phyloP scores from a whole-genome alignment of 2,329 filamentous ascomycete genomes.

The Whalleya microplaca region DNA sequence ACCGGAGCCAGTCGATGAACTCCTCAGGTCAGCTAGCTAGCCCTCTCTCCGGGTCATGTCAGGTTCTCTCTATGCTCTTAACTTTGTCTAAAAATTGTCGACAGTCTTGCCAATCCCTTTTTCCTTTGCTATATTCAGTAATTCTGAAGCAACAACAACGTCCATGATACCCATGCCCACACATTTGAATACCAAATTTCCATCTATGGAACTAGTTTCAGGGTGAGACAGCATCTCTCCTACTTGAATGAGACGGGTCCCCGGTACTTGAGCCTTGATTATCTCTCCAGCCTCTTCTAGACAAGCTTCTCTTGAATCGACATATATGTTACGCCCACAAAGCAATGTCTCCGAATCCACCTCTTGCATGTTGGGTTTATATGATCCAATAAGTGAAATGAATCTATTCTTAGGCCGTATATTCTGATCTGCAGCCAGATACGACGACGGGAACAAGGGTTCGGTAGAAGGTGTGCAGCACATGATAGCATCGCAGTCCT shows the following conservation, averaged over 20 bases:
- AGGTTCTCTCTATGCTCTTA: not conserved
- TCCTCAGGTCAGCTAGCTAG: not conserved
- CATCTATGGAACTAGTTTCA: slow-evolving; percentile 21
- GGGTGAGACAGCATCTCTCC: slow-evolving; percentile 42
- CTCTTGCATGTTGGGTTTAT: slow-evolving; percentile 67
- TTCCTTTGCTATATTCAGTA: slow-evolving; percentile 34
- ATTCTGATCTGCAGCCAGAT: slow-evolving; percentile 43
- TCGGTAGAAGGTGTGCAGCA: slow-evolving; percentile 62
- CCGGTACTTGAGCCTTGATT: slow-evolving; percentile 61
- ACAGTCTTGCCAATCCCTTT: slow-evolving; percentile 9
- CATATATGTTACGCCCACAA: slow-evolving; percentile 42
- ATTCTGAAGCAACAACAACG: slow-evolving; percentile 35
- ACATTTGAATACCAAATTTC: slow-evolving; percentile 31
- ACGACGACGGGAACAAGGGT: slow-evolving; percentile 61
- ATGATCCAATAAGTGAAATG: slow-evolving; percentile 56
- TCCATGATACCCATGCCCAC: slow-evolving; percentile 39
- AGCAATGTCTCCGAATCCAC: slow-evolving; percentile 64
- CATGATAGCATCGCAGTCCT: slow-evolving; percentile 64
- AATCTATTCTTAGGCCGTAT: slow-evolving; percentile 41
- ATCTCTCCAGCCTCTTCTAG: slow-evolving; percentile 69
- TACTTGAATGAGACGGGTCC: slow-evolving; percentile 65
- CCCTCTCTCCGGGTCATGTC: not conserved
- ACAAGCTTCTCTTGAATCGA: slow-evolving; percentile 62
- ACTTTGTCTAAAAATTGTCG: slow-evolving; percentile 2
- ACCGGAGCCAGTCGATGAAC: not conserved